Evolutionary conservation across 257 asterid species (phyloP).

Genomic region (Penstemon davidsonii): DNA sequence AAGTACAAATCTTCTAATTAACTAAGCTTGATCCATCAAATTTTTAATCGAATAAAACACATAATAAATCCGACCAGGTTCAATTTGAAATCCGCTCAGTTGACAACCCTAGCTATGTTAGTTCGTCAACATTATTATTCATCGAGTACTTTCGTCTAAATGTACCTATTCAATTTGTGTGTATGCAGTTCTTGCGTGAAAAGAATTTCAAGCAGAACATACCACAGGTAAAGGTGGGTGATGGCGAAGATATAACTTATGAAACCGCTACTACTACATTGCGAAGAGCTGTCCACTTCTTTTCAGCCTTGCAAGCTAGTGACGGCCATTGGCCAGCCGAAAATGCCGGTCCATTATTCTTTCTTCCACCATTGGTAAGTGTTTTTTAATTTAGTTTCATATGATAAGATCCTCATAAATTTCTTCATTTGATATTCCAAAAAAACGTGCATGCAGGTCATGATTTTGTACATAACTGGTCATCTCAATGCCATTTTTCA

Average conservation of each 20-base stretch:
- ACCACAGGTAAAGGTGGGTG: slow-evolving; percentile 67
- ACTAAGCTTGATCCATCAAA: too few relatives aligned
- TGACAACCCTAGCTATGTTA: too few relatives aligned
- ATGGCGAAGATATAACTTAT: slow-evolving; percentile 62
- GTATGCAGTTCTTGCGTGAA: slow-evolving; percentile 59
- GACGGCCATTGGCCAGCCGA: slow-evolving; percentile 97
- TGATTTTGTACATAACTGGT: slow-evolving; percentile 61
- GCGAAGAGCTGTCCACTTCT: slow-evolving; percentile 65
- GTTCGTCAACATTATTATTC: too few relatives aligned
- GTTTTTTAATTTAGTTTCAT: not conserved
- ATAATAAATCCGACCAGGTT: too few relatives aligned
- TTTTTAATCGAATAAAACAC: too few relatives aligned
- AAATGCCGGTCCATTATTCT: slow-evolving; percentile 80
- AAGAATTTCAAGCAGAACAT: slow-evolving; percentile 68
- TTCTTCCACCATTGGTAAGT: slow-evolving; percentile 79
- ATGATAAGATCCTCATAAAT: too few relatives aligned
- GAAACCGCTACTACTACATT: slow-evolving; percentile 58
- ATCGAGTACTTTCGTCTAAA: too few relatives aligned
- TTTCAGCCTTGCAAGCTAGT: slow-evolving; percentile 74
- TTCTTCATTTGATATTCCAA: too few relatives aligned
- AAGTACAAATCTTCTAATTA: too few relatives aligned
- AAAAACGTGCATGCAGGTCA: slow-evolving; percentile 52
- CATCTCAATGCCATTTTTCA: slow-evolving; percentile 59
- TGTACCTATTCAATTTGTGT: not conserved
- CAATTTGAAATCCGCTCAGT: too few relatives aligned